Percentiles rank a stretch among this genome's conserved stretches.
Evolutionary conservation across 1,284 basidiomycete genomes (phyloP).

Genomic region (Cryptococcus depauperatus): DNA sequence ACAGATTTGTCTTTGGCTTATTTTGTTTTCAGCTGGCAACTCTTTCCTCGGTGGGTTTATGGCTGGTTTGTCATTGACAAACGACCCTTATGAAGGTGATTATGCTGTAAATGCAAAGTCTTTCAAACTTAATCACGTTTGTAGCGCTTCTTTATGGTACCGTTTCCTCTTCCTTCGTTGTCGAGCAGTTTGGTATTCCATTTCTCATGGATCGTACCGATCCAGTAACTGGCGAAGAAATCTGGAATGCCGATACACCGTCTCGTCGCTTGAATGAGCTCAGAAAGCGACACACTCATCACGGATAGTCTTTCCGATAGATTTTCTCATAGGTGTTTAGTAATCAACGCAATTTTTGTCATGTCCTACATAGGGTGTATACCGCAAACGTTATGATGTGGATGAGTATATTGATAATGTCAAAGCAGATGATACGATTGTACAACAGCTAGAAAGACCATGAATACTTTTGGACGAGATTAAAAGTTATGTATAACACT

Average conservation of each 20-base stretch:
- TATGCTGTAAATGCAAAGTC: too few species aligned
- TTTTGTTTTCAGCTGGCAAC: slow-evolving; percentile 37
- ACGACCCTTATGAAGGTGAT: slow-evolving; percentile 32
- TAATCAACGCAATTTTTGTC: too few species aligned
- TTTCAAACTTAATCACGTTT: not conserved
- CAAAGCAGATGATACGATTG: too few species aligned
- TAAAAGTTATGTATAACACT: too few species aligned
- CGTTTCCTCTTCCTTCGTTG: slow-evolving; percentile 37
- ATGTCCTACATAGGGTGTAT: too few species aligned
- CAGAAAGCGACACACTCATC: slow-evolving; percentile 1
- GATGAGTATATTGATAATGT: too few species aligned
- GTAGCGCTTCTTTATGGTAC: slow-evolving; percentile 32
- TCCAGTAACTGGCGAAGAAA: slow-evolving; percentile 9
- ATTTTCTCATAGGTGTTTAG: too few species aligned
- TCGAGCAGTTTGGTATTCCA: slow-evolving; percentile 38
- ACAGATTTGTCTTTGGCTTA: too few species aligned
- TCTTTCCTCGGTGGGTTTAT: slow-evolving; percentile 39
- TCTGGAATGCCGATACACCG: slow-evolving; percentile 35
- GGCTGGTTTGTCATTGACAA: slow-evolving; percentile 26
- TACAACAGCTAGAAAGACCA: too few species aligned
- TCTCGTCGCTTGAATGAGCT: slow-evolving; percentile 15
- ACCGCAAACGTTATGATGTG: too few species aligned
- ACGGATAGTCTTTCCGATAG: not conserved
- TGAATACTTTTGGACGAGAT: too few species aligned
- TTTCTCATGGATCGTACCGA: not conserved